Evolutionary conservation across 345 rosid genomes (phyloP).

Genomic region (Abelmoschus esculentus): DNA sequence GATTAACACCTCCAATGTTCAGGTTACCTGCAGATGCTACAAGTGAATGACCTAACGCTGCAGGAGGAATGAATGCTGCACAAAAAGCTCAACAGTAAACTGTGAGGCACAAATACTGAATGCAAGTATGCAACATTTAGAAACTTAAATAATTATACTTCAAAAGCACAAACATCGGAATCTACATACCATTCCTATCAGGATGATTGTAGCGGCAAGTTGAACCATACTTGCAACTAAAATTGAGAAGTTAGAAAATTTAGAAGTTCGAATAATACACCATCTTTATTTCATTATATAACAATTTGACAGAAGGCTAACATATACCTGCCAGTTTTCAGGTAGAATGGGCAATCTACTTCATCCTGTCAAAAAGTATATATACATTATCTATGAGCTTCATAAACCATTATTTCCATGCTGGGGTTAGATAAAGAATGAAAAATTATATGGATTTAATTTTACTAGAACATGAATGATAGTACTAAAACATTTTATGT

Average conservation of each 20-base stretch:
- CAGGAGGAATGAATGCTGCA: slow-evolving; percentile 60
- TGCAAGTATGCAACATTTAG: slow-evolving; percentile 8
- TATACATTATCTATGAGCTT: not conserved
- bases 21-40: slow-evolving; percentile 36
- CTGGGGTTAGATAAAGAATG: not conserved
- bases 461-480: not conserved
- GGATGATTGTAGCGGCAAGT: slow-evolving; percentile 96
- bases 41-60: slow-evolving; percentile 45
- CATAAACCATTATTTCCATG: not conserved
- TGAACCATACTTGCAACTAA: slow-evolving; percentile 92
- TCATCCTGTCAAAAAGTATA: slow-evolving; percentile 57
- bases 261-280: not conserved
- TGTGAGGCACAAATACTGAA: not conserved
- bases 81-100: slow-evolving; percentile 17
- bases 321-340: slow-evolving; percentile 88
- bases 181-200: slow-evolving; percentile 64
- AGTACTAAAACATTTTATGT: not conserved
- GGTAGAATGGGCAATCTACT: slow-evolving; percentile 86
- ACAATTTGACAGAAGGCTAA: slow-evolving; percentile 1
- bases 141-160: not conserved
- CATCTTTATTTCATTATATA: not conserved
- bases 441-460: not conserved
- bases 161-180: not conserved
- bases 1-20: slow-evolving; percentile 41
- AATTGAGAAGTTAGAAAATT: slow-evolving; percentile 12